Evolutionary conservation across 257 asterid genomes (phyloP).

Genomic region (Pogostemon cablin): DNA sequence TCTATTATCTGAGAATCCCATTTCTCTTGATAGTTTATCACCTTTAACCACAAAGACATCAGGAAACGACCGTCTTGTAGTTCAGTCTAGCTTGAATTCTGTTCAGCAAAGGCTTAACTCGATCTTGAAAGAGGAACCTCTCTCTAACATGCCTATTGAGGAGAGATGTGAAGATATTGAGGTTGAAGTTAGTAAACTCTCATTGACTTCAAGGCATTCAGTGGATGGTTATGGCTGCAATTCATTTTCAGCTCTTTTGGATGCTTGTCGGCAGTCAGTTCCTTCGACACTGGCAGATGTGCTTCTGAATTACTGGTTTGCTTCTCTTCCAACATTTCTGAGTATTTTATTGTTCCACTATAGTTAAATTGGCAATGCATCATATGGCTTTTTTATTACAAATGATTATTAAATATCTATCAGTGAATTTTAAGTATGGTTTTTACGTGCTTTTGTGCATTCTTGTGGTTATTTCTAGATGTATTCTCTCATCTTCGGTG

Average conservation of each 20-base stretch:
- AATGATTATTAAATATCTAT: slow-evolving; percentile 19
- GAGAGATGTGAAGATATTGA: slow-evolving; percentile 64
- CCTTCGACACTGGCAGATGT: slow-evolving; percentile 64
- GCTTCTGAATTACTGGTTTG: slow-evolving; percentile 69
- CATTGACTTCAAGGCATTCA: slow-evolving; percentile 63
- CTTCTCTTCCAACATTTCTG: slow-evolving; percentile 33
- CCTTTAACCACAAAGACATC: slow-evolving; percentile 41
- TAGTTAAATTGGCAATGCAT: slow-evolving; percentile 21
- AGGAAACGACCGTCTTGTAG: slow-evolving; percentile 38
- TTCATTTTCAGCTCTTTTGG: slow-evolving; percentile 79
- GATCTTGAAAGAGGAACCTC: slow-evolving; percentile 43
- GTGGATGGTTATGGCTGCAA: slow-evolving; percentile 57
- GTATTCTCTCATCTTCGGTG: slow-evolving; percentile 8
- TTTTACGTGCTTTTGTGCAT: slow-evolving; percentile 17
- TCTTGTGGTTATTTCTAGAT: slow-evolving; percentile 14
- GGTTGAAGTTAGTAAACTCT: slow-evolving; percentile 62
- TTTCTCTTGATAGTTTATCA: slow-evolving; percentile 30
- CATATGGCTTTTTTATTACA: slow-evolving; percentile 9
- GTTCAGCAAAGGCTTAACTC: slow-evolving; percentile 38
- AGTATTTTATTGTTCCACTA: slow-evolving; percentile 24
- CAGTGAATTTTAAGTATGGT: slow-evolving; percentile 1
- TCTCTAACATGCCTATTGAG: slow-evolving; percentile 41
- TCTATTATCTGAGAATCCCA: slow-evolving; percentile 39
- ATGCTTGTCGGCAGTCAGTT: slow-evolving; percentile 83
- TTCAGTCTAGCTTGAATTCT: slow-evolving; percentile 42